These are phyloP conservation scores for Penicillium paxilli DNA, from an alignment of 495 filamentous ascomycete genomes.

Conservation along the genomic window DNA sequence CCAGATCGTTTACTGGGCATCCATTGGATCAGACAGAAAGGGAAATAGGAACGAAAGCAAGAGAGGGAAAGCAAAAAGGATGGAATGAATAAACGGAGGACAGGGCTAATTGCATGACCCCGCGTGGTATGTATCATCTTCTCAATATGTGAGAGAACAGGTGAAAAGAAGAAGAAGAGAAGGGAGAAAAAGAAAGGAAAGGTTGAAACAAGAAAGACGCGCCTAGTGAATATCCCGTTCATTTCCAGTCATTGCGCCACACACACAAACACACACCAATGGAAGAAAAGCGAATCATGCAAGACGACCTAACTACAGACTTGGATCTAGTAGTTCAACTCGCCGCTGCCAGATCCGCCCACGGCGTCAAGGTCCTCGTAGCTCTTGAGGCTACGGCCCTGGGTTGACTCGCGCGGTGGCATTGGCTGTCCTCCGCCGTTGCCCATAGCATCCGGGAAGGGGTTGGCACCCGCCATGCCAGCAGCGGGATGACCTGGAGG, in stretches of 20 bases:
- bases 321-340: constrained; percentile 68
- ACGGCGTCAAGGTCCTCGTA: constrained; percentile 95
- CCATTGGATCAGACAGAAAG: no score
- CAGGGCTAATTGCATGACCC: no score
- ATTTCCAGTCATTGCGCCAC: not conserved
- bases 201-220: not conserved
- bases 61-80: no score
- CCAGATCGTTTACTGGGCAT: not conserved
- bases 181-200: not conserved
- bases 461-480: constrained; percentile 41
- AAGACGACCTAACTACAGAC: not conserved
- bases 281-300: not conserved
- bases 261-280: constrained; percentile 1
- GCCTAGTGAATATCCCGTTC: not conserved
- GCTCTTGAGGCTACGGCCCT: constrained; percentile 87
- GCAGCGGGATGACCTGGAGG: constrained; percentile 44
- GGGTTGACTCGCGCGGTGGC: constrained; percentile 80
- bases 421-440: constrained; percentile 67
- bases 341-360: constrained; percentile 51
- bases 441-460: constrained; percentile 47
- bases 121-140: not conserved
- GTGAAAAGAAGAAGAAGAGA: not conserved
- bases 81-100: no score
- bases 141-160: not conserved
- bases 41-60: no score